phyloP scores from a whole-genome alignment of 352 stramenopile genomes.

The Pythium rhizo-oryzae region DNA sequence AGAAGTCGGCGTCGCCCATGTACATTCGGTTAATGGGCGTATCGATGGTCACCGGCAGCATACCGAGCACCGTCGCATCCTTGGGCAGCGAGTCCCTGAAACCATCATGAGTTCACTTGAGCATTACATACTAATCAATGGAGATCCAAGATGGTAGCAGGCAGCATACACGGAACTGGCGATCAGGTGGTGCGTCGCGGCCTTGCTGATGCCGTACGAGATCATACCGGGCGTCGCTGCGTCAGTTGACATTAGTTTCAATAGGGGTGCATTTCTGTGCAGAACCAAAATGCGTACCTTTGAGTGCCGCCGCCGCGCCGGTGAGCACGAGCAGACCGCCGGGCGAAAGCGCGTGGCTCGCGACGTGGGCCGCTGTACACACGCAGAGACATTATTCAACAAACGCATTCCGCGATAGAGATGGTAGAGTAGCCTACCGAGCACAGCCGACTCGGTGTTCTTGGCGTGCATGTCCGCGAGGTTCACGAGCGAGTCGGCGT shows the following conservation, averaged over 20 bases:
- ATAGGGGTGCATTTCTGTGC: too few species aligned
- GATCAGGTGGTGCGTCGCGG: slow-evolving; percentile 88
- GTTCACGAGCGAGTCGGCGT: slow-evolving; percentile 62
- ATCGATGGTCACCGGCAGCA: slow-evolving; percentile 85
- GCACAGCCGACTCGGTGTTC: slow-evolving; percentile 80
- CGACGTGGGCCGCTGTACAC: slow-evolving; percentile 76
- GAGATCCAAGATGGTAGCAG: neutral
- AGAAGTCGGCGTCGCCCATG: slow-evolving; percentile 86
- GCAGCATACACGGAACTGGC: slow-evolving; percentile 74
- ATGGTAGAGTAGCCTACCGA: slow-evolving; percentile 38
- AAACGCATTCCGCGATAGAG: neutral
- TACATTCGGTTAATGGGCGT: slow-evolving; percentile 90
- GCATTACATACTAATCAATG: neutral
- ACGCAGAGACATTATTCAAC: neutral
- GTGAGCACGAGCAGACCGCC: slow-evolving; percentile 83
- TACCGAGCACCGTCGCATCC: slow-evolving; percentile 53
- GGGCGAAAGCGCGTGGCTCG: slow-evolving; percentile 59
- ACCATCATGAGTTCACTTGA: neutral
- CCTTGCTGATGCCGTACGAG: slow-evolving; percentile 90
- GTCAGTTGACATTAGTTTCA: too few species aligned
- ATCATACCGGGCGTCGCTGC: slow-evolving; percentile 83
- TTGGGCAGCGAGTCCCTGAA: slow-evolving; percentile 56
- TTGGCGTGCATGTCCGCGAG: slow-evolving; percentile 72
- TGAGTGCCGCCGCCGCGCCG: slow-evolving; percentile 75
- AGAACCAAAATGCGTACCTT: too few species aligned